Conservation (phyloP, 768 basidiomycete genomes). For the Filobasidium wieringae region DNA sequence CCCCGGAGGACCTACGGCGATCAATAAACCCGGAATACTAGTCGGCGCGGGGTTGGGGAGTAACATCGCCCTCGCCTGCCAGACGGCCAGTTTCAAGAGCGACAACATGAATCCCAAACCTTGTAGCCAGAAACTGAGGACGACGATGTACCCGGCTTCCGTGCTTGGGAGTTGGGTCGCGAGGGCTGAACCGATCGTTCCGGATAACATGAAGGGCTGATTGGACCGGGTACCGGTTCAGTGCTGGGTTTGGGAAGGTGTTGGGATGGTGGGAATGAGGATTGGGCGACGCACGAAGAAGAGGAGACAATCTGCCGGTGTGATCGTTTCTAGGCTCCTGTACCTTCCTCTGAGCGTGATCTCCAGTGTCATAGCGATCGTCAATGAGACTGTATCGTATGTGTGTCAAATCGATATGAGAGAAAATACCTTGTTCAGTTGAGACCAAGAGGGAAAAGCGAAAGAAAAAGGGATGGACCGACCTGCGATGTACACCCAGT, state of each 20-base stretch:
- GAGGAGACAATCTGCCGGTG: slow-evolving; percentile 7
- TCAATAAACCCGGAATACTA: neutral
- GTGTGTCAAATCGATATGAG: no score
- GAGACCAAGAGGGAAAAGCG: no score
- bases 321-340: neutral
- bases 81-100: neutral
- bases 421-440: no score
- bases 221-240: neutral
- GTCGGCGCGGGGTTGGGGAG: slow-evolving; percentile 4
- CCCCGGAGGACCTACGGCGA: slow-evolving; percentile 10
- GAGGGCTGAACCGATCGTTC: slow-evolving; percentile 1
- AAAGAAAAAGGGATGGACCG: no score
- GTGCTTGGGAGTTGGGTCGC: neutral
- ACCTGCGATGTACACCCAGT: slow-evolving; percentile 12
- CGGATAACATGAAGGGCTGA: slow-evolving; percentile 7
- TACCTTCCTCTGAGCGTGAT: slow-evolving; percentile 2
- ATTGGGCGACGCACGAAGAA: neutral
- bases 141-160: slow-evolving; percentile 2
- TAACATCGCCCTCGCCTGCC: slow-evolving; percentile 1
- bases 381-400: no score
- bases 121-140: slow-evolving; percentile 6
- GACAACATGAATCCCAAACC: slow-evolving; percentile 4
- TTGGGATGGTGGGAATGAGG: neutral
- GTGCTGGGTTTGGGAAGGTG: neutral
- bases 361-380: slow-evolving; percentile 5